Evolutionary conservation across 2,329 filamentous ascomycete genomes (phyloP).

Genomic region (Exophiala sp.): DNA sequence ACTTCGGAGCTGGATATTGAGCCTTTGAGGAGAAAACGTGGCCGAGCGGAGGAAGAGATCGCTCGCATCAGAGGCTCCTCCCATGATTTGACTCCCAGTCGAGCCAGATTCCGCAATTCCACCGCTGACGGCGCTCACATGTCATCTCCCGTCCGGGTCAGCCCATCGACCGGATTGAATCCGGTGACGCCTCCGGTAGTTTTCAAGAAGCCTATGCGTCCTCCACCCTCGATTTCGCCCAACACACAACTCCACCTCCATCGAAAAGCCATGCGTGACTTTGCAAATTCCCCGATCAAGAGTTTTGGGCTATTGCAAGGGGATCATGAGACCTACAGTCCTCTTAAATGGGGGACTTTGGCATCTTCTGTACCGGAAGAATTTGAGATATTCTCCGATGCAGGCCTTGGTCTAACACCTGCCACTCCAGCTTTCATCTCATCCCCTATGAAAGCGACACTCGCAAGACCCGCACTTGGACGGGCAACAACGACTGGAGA

Average conservation of each 20-base stretch:
- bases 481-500: conserved; percentile 46
- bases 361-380: conserved; percentile 38
- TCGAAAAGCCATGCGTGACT: conserved; percentile 70
- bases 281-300: conserved; percentile 70
- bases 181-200: conserved; percentile 36
- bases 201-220: conserved; percentile 65
- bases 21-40: conserved; percentile 67
- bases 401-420: conserved; percentile 33
- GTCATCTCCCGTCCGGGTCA: conserved; percentile 25
- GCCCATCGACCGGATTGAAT: conserved; percentile 9
- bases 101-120: conserved; percentile 46
- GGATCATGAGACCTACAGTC: conserved; percentile 41
- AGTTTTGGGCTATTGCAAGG: conserved; percentile 39
- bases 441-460: conserved; percentile 52
- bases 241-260: conserved; percentile 89
- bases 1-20: conserved; percentile 64
- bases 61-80: conserved; percentile 86
- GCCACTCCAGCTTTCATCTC: conserved; percentile 38
- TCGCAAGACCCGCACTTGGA: conserved; percentile 45
- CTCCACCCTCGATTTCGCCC: conserved; percentile 75
- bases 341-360: conserved; percentile 48
- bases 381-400: conserved; percentile 53
- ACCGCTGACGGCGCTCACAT: conserved; percentile 16
- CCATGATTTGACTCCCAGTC: conserved; percentile 73
- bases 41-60: conserved; percentile 92